A percentile compares a stretch with the other conserved stretches of the same genome.
Evolutionary conservation across 148 eudicot genomes (phyloP).

Genomic region (Rhododendron ovatum): DNA sequence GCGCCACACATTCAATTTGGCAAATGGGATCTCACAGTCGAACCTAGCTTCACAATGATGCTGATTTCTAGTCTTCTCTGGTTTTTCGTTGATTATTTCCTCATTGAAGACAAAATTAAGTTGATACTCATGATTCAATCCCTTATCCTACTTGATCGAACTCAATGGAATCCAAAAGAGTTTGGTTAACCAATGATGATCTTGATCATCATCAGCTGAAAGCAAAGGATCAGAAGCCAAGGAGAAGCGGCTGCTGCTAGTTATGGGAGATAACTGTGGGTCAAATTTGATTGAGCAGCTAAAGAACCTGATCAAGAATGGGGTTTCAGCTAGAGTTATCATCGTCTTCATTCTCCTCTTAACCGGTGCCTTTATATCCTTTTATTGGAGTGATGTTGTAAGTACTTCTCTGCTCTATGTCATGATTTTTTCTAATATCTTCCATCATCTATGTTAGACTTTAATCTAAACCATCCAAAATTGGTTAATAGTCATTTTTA

Average conservation of each 20-base stretch:
- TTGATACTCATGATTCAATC: neutral
- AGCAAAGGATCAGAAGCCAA: neutral
- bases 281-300: neutral
- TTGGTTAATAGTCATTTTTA: too few species aligned
- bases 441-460: neutral
- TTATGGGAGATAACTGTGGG: neutral
- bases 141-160: neutral
- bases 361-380: constrained; percentile 27
- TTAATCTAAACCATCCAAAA: too few species aligned
- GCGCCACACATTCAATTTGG: too few species aligned
- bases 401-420: constrained; percentile 15
- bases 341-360: constrained; percentile 38
- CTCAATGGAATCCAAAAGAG: neutral
- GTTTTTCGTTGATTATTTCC: neutral
- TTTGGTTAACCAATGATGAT: neutral
- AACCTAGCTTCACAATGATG: neutral
- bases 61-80: neutral
- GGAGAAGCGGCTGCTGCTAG: neutral
- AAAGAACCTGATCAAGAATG: neutral
- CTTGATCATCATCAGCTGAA: neutral
- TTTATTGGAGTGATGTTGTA: constrained; percentile 45
- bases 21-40: neutral
- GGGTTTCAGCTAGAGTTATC: neutral
- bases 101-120: neutral
- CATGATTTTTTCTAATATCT: neutral